Evolutionary conservation across 768 basidiomycete species (phyloP), one percentile per base, ranked within the genome.

Genomic region (Lentinula raphanica): DNA sequence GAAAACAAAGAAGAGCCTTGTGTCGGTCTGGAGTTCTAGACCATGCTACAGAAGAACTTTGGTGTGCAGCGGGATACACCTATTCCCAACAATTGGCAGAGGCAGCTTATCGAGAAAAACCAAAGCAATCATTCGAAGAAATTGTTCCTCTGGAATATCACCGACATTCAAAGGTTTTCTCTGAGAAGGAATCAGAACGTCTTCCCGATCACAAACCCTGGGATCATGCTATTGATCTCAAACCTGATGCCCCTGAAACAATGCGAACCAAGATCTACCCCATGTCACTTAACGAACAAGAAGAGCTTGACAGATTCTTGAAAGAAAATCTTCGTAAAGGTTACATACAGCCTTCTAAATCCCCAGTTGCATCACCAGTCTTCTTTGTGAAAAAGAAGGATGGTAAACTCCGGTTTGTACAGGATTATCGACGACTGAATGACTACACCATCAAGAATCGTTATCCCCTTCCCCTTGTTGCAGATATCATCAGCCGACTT

Each of bases 141-240:
- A 57, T 44, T 31, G 44, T 44, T 13, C n/a, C 42, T 5, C 25
- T 48, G 1, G 17, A 40, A 3, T 54, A 64, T 29, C 66, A 63
- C 50, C 54, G 65, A 28, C 67, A 61, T 25, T 55, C 63, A 6
- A 58, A 65, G 23, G 65, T 71, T 7, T 72, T 74, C 56, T 63
- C 62, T 1, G 55, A 66, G 5, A 29, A 35, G 2, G 59, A 66
- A 5, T 67, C 68, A 7, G 62, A 71, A 23, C 62, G 46, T 2
- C 64, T 74, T 0, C 68, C 71, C 0, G 65, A 62, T 5, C 58
- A 58, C 19, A 63, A 65, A 2, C 62, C 66, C 0, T 72, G 68
- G 58, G 71, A 75, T 45, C 59, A 63, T 4, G 54, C 56, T n/a
- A 74, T 74, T 51, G 58, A 72, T 9, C 50, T 72, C 2, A 65